phyloP scores from a whole-genome alignment of 257 asterid genomes.

The Verbena officinalis region DNA sequence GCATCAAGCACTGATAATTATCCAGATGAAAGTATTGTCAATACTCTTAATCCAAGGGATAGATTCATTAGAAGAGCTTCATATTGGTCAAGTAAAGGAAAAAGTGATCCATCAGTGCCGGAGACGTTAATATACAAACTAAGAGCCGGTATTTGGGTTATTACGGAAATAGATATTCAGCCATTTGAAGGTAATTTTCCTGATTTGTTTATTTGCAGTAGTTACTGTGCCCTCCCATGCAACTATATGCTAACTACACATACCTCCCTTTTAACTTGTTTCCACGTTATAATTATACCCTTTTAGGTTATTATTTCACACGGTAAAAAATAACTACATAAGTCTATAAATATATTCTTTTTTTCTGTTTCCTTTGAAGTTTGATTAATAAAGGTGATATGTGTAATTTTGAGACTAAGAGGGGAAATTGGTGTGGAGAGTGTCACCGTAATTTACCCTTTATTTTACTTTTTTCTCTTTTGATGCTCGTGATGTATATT shows the following conservation, averaged over 20 bases:
- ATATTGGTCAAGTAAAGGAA: conserved; percentile 91
- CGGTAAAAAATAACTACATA: no score
- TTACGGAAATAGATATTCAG: conserved; percentile 68
- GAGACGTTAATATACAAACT: conserved; percentile 74
- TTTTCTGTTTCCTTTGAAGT: no score
- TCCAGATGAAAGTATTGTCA: conserved; percentile 64
- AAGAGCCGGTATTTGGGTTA: conserved; percentile 58
- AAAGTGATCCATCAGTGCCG: conserved; percentile 60
- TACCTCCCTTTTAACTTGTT: no score
- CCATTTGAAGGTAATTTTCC: conserved; percentile 73
- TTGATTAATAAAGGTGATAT: no score
- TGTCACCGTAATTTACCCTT: not conserved
- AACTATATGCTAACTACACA: no score
- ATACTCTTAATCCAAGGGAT: conserved; percentile 68
- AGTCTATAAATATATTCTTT: no score
- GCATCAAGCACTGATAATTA: conserved; percentile 81
- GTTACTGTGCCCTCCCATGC: no score
- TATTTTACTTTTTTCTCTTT: conserved; percentile 9
- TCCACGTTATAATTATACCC: no score
- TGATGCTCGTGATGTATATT: not conserved
- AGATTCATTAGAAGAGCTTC: conserved; percentile 48
- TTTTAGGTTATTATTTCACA: no score
- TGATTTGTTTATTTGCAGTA: no score
- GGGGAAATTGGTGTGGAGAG: no score
- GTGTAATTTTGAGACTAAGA: no score